phyloP scores from a whole-genome alignment of 495 filamentous ascomycete genomes.

The Aspergillus leporis region DNA sequence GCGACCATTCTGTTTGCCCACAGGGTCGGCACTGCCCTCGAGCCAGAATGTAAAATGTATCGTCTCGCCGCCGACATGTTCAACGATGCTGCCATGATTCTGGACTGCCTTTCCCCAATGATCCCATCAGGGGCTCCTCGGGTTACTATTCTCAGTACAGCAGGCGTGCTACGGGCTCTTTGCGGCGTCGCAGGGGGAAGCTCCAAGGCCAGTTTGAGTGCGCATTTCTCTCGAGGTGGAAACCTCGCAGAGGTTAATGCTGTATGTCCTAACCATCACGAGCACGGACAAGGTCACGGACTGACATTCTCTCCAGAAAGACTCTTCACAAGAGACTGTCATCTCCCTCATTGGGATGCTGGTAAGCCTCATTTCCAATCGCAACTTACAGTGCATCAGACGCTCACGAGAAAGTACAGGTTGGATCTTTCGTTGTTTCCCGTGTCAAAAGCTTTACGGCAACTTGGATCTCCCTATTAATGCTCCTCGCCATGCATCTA shows the following conservation, averaged over 20 bases:
- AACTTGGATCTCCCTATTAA: constrained; percentile 74
- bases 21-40: constrained; percentile 78
- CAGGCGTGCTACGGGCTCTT: constrained; percentile 75
- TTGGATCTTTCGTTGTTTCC: constrained; percentile 78
- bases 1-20: constrained; percentile 93
- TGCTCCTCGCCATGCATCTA: constrained; percentile 74
- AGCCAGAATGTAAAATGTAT: constrained; percentile 94
- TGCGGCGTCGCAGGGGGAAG: constrained; percentile 90
- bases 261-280: constrained; percentile 42
- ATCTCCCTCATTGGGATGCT: constrained; percentile 91
- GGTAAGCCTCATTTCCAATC: constrained; percentile 42
- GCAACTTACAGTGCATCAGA: constrained; percentile 5
- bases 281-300: neutral
- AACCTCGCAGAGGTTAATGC: constrained; percentile 94
- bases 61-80: constrained; percentile 87
- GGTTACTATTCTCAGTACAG: constrained; percentile 69
- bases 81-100: constrained; percentile 86
- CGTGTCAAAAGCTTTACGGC: constrained; percentile 65
- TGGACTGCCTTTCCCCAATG: constrained; percentile 83
- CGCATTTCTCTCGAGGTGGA: constrained; percentile 86
- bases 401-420: constrained; percentile 38
- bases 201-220: constrained; percentile 86
- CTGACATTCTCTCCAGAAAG: constrained; percentile 57
- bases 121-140: constrained; percentile 65
- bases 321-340: constrained; percentile 93